phyloP scores from a whole-genome alignment of 139 green algal genomes.

The Volvox africanus region DNA sequence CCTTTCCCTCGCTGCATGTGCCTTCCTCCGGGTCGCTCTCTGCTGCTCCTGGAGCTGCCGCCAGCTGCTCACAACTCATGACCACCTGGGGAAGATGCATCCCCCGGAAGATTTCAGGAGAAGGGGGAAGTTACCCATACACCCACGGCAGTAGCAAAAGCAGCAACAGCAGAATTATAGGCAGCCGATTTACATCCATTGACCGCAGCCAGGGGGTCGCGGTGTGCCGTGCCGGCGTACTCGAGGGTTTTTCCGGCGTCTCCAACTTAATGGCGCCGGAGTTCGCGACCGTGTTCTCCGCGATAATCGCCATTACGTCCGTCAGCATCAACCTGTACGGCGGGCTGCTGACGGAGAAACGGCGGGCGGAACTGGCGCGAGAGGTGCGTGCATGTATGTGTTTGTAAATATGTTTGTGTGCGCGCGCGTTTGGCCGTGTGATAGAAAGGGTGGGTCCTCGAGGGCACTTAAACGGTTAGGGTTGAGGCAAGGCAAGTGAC shows the following conservation, averaged over 20 bases:
- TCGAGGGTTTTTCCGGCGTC: conserved; percentile 51
- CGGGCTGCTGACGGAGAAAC: conserved; percentile 67
- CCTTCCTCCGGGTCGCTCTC: too few relatives aligned
- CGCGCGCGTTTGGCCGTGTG: too few relatives aligned
- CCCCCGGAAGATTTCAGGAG: too few relatives aligned
- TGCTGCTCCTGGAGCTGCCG: too few relatives aligned
- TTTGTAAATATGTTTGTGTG: not conserved
- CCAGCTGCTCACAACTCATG: too few relatives aligned
- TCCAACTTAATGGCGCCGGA: conserved; percentile 56
- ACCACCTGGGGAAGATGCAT: too few relatives aligned
- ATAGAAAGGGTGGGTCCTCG: conserved; percentile 38
- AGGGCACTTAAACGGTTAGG: too few relatives aligned
- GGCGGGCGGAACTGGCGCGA: conserved; percentile 62
- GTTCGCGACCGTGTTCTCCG: conserved; percentile 61
- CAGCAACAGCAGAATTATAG: not conserved
- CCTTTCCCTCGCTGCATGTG: too few relatives aligned
- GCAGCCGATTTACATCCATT: too few relatives aligned
- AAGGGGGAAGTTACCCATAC: not conserved
- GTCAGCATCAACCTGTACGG: conserved; percentile 71
- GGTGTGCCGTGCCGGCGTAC: conserved; percentile 9
- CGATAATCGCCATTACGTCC: conserved; percentile 59
- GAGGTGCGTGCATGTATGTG: conserved; percentile 18
- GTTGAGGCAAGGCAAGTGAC: too few relatives aligned
- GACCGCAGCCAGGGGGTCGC: not conserved
- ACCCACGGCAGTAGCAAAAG: not conserved